Evolutionary conservation across 176 grass and related monocot genomes (phyloP), one percentile per base, ranked within the genome.

Genomic region (Avena insularis): DNA sequence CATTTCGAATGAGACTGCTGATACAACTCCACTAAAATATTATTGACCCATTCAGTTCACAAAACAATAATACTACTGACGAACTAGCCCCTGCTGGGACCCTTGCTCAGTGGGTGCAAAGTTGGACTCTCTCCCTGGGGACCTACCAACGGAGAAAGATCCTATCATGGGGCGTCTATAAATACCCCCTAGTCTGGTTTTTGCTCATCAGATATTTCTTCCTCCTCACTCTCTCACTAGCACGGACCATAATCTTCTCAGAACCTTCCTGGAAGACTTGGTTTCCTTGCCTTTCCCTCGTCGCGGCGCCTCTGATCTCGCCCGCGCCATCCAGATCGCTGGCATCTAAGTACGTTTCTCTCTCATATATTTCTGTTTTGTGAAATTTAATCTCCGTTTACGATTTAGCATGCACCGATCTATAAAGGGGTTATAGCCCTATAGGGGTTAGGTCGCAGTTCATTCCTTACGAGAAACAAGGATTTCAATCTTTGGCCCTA

Each of bases 191-290:
- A 49, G n/a, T 12, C 45, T 25, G 69, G 11, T 14, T 6, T 74
- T 74, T 74, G n/a, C 71, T 12, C 71, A 74, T 25, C 71, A 25
- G 21, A 25, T 74, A 27, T 74, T 75, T 51, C 71, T 75, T 75
- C 21, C 71, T 27, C 71, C 71, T 25, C 71, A 74, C 71, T 75
- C 71, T 49, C 45, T 12, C 71, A 25, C 71, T 49, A 25, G 20
- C n/a, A 6, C 45, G 12, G n/a, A 74, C 20, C 43, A 47, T 47
- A 65, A 47, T 74, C 45, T 74, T 74, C 71, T 27, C 71, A 49
- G 71, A 74, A 74, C 45, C 71, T 74, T 50, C 71, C n/a, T 49
- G n/a, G 5, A 49, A 74, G 71, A 73, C 70, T 48, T 48, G 20
- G 20, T 49, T 74, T 74, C 71, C 25, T 49, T 14, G 71, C n/a